These are phyloP conservation scores for Huntiella omanensis DNA, from an alignment of 2,329 filamentous ascomycete genomes.

Conservation along the genomic window DNA sequence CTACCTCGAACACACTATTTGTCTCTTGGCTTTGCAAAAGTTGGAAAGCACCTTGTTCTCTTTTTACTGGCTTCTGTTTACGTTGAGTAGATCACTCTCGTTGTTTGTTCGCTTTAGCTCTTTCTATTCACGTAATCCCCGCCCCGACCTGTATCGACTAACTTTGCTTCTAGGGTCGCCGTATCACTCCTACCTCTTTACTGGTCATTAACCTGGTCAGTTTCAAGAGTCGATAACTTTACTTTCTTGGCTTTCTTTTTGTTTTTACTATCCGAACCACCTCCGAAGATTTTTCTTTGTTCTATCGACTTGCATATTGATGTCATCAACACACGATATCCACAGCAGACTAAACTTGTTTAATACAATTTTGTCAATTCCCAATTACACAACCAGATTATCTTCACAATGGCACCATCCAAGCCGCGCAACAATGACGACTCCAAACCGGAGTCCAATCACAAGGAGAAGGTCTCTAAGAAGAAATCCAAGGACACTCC, in stretches of 20 bases:
- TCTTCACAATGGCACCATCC: slow-evolving; percentile 23
- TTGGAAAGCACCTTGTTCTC: background rate
- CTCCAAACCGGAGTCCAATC: slow-evolving; percentile 22
- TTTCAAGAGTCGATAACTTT: slow-evolving; percentile 7
- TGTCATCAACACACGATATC: too few species aligned
- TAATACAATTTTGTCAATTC: background rate
- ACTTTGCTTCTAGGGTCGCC: too few species aligned
- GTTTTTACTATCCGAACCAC: slow-evolving; percentile 1
- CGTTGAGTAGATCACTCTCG: background rate
- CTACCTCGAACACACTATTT: background rate
- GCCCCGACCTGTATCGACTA: too few species aligned
- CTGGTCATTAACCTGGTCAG: slow-evolving; percentile 5
- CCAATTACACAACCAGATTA: background rate
- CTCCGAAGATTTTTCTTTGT: background rate
- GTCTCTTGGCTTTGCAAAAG: background rate
- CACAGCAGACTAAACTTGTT: too few species aligned
- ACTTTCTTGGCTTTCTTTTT: background rate
- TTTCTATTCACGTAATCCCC: background rate
- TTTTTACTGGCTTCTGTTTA: background rate
- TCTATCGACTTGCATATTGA: too few species aligned
- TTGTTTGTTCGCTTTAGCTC: background rate
- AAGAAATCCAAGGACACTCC: slow-evolving; percentile 24
- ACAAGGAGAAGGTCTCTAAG: slow-evolving; percentile 19
- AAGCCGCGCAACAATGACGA: slow-evolving; percentile 31
- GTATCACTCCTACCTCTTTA: background rate